Evolutionary conservation across 495 filamentous ascomycete species (phyloP), one percentile per base, ranked within the genome.

Genomic region (Xylaria telfairii): DNA sequence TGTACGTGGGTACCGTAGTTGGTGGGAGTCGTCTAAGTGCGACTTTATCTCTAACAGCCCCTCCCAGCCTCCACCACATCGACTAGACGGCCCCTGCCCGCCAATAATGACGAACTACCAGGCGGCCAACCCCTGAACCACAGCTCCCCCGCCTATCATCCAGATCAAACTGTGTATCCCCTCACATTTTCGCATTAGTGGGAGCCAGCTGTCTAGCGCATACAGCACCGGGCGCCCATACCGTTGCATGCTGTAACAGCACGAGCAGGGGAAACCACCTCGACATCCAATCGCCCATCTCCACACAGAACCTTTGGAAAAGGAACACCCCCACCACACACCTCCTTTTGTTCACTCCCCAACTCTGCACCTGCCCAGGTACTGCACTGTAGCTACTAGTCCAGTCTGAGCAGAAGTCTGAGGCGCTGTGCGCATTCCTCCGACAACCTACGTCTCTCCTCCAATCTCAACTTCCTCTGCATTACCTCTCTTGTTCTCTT

Each of bases 391-490:
- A n/a, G n/a, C n/a, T 30, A 26, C 17, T 28, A 5, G 46, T 44
- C 59, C 19, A 28, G 28, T 66, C 65, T 56, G 66, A 63, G 37
- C n/a, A n/a, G n/a, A n/a, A 28, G 28, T 67, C 65, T 46, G 67
- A 63, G 37, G 75, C 77, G 75, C 75, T 76, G 77, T 73, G 77
- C 77, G 75, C 74, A 70, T 75, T 56, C 60, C 46, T 60, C 62
- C 65, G 44, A 69, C 59, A 51, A 62, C 34, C 24, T 73, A 60
- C 67, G 49, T 68, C 64, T 74, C 70, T 69, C 71, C 70, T 72
- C 21, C 72, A 68, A 71, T 74, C 46, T 57, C 72, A 72, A 65
- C 54, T 44, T 67, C 63, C 64, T 53, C 66, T 69, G 5, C 61
- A 71, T 69, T 70, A 63, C 39, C 66, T 66, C 63, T 75, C 73